These are phyloP conservation scores for Effrenium voratum DNA, from an alignment of 73 alveolate genomes.

Conservation along the genomic window DNA sequence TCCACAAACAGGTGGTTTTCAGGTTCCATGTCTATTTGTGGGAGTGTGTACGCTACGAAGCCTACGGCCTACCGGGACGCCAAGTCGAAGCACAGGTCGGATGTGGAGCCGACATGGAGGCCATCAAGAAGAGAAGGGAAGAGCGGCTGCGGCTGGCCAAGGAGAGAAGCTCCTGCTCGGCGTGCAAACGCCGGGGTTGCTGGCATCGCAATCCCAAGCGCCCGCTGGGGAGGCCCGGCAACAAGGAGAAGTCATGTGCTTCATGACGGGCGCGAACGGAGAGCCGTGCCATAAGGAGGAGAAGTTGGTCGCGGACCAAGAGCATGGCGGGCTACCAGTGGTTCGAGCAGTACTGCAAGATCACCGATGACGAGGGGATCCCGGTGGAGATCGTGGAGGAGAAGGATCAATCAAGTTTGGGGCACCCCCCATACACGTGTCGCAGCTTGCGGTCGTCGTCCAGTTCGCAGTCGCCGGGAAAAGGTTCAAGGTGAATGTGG, in stretches of 20 bases:
- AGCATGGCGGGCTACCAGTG: not conserved
- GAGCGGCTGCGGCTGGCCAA: not conserved
- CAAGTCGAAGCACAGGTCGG: not conserved
- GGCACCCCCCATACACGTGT: not conserved
- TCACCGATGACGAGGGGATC: not conserved
- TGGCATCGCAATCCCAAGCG: not conserved
- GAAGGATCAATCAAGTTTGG: not conserved
- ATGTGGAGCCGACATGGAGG: not conserved
- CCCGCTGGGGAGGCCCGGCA: not conserved
- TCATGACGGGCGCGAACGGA: not conserved
- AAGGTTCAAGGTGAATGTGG: not conserved
- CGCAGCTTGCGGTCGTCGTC: not conserved
- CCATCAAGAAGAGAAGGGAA: not conserved
- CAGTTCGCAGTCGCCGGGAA: not conserved
- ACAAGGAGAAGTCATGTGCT: not conserved
- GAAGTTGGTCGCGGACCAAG: not conserved
- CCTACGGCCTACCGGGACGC: slow-evolving; percentile 5
- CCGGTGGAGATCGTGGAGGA: not conserved
- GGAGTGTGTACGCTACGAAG: no score
- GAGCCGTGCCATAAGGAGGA: not conserved
- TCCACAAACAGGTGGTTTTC: no score
- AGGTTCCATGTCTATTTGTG: no score
- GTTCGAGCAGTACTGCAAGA: not conserved
- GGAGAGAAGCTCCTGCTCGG: not conserved
- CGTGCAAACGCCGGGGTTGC: not conserved